These are phyloP conservation scores for Xerocomellus intermedius DNA, from an alignment of 768 basidiomycete species.

Conservation along the genomic window DNA sequence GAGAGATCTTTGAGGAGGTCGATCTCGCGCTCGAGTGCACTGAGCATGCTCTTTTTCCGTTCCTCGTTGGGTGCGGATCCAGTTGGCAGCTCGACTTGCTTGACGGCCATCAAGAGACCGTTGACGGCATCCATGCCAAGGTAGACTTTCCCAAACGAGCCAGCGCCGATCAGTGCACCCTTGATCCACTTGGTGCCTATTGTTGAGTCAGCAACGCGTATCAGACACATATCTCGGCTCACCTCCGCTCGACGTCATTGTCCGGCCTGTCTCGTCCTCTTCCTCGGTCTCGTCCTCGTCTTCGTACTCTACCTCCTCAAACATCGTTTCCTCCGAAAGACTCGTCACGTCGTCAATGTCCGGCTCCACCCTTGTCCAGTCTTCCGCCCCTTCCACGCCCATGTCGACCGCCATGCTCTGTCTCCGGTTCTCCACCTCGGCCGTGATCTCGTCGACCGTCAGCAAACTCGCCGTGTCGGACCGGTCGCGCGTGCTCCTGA, in stretches of 20 bases:
- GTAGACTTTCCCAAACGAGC: constrained; percentile 94
- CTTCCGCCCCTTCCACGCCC: constrained; percentile 54
- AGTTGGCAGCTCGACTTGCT: constrained; percentile 91
- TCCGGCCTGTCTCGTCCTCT: constrained; percentile 51
- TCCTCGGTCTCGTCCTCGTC: constrained; percentile 47
- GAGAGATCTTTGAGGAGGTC: constrained; percentile 89
- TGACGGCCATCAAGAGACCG: constrained; percentile 94
- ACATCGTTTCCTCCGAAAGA: constrained; percentile 44
- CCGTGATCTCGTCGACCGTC: constrained; percentile 98
- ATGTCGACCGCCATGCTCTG: constrained; percentile 48
- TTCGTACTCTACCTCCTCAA: constrained; percentile 50
- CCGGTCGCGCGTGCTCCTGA: constrained; percentile 77
- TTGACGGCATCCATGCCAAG: constrained; percentile 92
- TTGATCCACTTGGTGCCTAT: constrained; percentile 94
- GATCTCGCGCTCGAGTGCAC: constrained; percentile 89
- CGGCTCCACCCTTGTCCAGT: constrained; percentile 71
- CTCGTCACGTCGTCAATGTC: constrained; percentile 48
- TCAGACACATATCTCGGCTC: constrained; percentile 19
- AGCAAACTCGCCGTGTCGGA: constrained; percentile 89
- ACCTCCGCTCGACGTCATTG: constrained; percentile 57
- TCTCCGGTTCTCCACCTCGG: constrained; percentile 75
- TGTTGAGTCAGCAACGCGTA: constrained; percentile 12
- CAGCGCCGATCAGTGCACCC: constrained; percentile 91
- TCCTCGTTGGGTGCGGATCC: constrained; percentile 85
- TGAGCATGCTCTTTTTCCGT: constrained; percentile 91